Conservation (phyloP, 495 filamentous ascomycete genomes). For the Terfezia boudieri region DNA sequence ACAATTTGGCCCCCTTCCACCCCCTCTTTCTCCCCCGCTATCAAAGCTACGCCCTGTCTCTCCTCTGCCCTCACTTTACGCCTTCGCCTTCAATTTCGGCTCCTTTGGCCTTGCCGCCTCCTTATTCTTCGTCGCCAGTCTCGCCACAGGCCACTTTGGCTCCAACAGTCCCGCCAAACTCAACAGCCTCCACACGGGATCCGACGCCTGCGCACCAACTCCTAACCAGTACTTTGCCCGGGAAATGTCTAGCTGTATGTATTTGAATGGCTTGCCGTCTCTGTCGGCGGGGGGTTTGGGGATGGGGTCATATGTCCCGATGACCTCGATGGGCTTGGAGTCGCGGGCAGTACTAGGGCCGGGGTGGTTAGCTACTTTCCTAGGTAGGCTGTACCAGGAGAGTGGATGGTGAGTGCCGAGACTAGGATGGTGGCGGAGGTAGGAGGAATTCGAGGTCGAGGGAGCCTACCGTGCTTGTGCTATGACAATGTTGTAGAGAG, state of each 20-base stretch:
- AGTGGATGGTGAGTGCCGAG: too few relatives aligned
- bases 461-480: slow-evolving; percentile 65
- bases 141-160: slow-evolving; percentile 12
- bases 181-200: slow-evolving; percentile 68
- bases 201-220: slow-evolving; percentile 83
- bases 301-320: slow-evolving; percentile 82
- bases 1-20: too few relatives aligned
- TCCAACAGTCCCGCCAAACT: slow-evolving; percentile 37
- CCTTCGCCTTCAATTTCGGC: neutral
- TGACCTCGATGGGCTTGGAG: slow-evolving; percentile 74
- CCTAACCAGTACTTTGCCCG: slow-evolving; percentile 90
- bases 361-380: neutral
- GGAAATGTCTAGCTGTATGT: slow-evolving; percentile 61
- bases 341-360: slow-evolving; percentile 46
- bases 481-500: slow-evolving; percentile 95
- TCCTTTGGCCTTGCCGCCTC: slow-evolving; percentile 2
- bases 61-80: too few relatives aligned
- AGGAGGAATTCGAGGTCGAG: neutral
- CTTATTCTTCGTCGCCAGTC: slow-evolving; percentile 3
- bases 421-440: too few relatives aligned
- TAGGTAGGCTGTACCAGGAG: neutral
- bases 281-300: slow-evolving; percentile 48
- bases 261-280: slow-evolving; percentile 52
- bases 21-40: too few relatives aligned
- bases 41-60: too few relatives aligned